Evolutionary conservation across 139 green algal genomes (phyloP).

Genomic region (Parachlorella kessleri): DNA sequence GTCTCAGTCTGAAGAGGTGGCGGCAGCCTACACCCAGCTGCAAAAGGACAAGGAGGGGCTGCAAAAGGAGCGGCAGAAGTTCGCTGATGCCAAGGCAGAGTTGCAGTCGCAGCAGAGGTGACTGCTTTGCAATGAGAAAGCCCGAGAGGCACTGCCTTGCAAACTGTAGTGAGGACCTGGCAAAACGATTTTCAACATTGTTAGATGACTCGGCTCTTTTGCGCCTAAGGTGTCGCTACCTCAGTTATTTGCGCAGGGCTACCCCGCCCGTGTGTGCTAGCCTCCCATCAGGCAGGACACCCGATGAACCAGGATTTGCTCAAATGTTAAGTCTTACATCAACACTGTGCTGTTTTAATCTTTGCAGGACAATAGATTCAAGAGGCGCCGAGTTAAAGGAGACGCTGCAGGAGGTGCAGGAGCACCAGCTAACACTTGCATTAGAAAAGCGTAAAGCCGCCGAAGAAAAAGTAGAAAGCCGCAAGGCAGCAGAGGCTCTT

Average conservation of each 20-base stretch:
- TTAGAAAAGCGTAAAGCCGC: not conserved
- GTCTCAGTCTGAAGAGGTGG: slow-evolving; percentile 18
- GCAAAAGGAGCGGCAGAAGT: not conserved
- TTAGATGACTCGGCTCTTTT: too few species aligned
- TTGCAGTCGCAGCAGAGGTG: not conserved
- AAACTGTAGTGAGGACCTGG: too few species aligned
- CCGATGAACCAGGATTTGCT: too few species aligned
- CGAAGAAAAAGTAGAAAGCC: not conserved
- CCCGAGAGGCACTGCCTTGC: slow-evolving; percentile 10
- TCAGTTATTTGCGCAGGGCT: too few species aligned
- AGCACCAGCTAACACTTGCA: not conserved
- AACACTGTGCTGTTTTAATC: too few species aligned
- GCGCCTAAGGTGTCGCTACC: too few species aligned
- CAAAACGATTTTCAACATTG: too few species aligned
- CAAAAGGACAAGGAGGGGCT: slow-evolving; percentile 3
- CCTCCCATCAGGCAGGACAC: too few species aligned
- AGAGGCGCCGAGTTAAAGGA: not conserved
- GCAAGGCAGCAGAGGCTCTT: not conserved
- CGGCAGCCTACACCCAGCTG: not conserved
- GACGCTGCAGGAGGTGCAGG: not conserved
- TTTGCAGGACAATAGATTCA: not conserved
- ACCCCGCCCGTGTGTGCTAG: too few species aligned
- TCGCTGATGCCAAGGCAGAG: not conserved
- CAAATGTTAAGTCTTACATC: too few species aligned
- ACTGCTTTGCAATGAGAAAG: not conserved